Evolutionary conservation across 225 moss, liverwort and hornwort species (phyloP), one percentile per base, ranked within the genome.

Genomic region (Sphagnum contortum): DNA sequence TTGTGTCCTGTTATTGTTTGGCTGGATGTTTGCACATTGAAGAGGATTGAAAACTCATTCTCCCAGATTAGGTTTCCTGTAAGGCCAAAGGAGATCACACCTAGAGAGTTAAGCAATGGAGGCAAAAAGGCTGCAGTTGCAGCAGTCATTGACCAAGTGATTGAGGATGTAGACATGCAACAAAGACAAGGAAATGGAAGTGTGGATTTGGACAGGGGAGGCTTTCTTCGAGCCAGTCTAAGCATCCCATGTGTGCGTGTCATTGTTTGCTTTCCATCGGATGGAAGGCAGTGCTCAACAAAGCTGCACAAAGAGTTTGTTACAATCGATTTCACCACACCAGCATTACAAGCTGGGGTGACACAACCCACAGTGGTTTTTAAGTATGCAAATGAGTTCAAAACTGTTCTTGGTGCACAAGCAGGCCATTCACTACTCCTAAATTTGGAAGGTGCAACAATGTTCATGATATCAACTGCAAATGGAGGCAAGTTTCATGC

Each of bases 1-100:
- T 57, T 92, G 59, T 85, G 91, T 57, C 90, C 96, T 47, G 44
- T 84, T 48, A 76, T 89, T 44, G 9, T 83, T 13, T 98, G 90
- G 90, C 72, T 98, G 48, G 92, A 91, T 80, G 71, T 87, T 69
- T 81, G 70, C 58, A 87, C 82, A n/a, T 62, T 91, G 68, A 85
- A 89, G 66, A 85, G 85, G 70, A 78, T 89, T 64, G 73, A 72
- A 58, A 56, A 61, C 50, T 61, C 90, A 52, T 50, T 90, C 49
- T 58, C 70, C 57, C 59, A 82, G 68, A 68, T 79, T 50, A 76
- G 52, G 74, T 48, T 59, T 68, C 67, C 66, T 65, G 53, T 50
- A 49, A 49, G 3, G 49, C 7, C 48, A 44, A 11, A 13, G 48
- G 52, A 52, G 9, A 52, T 9, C 9, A 52, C 9, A 9, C 6